Conservation (phyloP, 116 monocot genomes). For the Papilionanthe hybrid region DNA sequence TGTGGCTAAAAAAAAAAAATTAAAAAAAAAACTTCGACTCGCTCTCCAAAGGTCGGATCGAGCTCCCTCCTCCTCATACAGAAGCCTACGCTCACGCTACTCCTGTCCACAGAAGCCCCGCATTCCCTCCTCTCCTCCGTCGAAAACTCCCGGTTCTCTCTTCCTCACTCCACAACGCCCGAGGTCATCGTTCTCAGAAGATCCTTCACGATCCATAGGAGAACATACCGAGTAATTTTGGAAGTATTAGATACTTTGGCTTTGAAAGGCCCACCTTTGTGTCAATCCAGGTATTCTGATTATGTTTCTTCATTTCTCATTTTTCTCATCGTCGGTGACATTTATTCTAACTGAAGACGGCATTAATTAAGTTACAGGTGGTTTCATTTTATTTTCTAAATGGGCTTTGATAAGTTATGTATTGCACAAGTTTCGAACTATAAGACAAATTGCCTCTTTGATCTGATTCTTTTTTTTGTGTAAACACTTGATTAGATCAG, state of each 20-base stretch:
- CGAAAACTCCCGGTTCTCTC: too few relatives aligned
- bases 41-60: too few relatives aligned
- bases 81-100: too few relatives aligned
- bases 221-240: constrained; percentile 60
- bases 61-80: too few relatives aligned
- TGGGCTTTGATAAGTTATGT: not conserved
- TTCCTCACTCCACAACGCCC: too few relatives aligned
- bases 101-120: too few relatives aligned
- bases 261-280: constrained; percentile 94
- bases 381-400: not conserved
- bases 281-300: constrained; percentile 71
- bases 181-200: too few relatives aligned
- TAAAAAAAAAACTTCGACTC: too few relatives aligned
- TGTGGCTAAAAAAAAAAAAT: too few relatives aligned
- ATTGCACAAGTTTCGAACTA: not conserved
- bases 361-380: not conserved
- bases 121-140: too few relatives aligned
- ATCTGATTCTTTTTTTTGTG: not conserved
- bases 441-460: not conserved
- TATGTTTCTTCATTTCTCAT: not conserved
- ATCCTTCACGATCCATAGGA: constrained; percentile 67
- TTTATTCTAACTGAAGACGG: not conserved
- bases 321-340: not conserved
- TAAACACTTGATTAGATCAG: not conserved
- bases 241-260: constrained; percentile 66